These are phyloP conservation scores for Chlorella vulgaris DNA, from an alignment of 139 green algal species.

Conservation along the genomic window DNA sequence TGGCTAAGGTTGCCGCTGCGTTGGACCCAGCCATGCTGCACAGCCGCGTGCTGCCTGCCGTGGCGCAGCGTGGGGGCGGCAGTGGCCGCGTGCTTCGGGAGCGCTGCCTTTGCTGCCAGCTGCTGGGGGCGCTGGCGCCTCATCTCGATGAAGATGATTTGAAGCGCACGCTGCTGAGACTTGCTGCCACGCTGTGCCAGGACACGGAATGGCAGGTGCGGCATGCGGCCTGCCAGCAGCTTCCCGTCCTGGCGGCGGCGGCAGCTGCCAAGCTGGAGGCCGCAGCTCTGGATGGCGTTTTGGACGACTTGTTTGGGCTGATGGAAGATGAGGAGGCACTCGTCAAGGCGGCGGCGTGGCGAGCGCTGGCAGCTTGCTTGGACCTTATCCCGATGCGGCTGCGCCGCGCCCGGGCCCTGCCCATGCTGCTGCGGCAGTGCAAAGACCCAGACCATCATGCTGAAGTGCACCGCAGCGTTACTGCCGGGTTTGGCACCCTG, in stretches of 20 bases:
- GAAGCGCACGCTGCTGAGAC: conserved; percentile 19
- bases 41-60: not conserved
- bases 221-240: conserved; percentile 25
- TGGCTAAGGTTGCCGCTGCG: conserved; percentile 1
- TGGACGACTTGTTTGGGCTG: conserved; percentile 7
- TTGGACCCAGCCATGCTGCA: not conserved
- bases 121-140: conserved; percentile 10
- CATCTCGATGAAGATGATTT: not conserved
- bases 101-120: conserved; percentile 24
- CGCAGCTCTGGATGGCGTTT: not conserved
- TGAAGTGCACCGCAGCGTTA: conserved; percentile 59
- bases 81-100: not conserved
- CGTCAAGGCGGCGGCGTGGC: conserved; percentile 47
- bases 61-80: not conserved
- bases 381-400: conserved; percentile 48
- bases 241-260: conserved; percentile 9
- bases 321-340: conserved; percentile 18
- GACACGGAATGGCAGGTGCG: conserved; percentile 36
- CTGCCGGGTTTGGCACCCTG: conserved; percentile 48
- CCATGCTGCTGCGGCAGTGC: conserved; percentile 52
- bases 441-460: conserved; percentile 61
- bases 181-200: not conserved
- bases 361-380: conserved; percentile 40
- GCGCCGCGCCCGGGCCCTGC: conserved; percentile 36
- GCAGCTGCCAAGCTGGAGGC: conserved; percentile 13